A percentile compares a stretch with the other conserved stretches of the same genome.
phyloP scores from a whole-genome alignment of 2,329 filamentous ascomycete genomes.

The Lizonia empirigonia region DNA sequence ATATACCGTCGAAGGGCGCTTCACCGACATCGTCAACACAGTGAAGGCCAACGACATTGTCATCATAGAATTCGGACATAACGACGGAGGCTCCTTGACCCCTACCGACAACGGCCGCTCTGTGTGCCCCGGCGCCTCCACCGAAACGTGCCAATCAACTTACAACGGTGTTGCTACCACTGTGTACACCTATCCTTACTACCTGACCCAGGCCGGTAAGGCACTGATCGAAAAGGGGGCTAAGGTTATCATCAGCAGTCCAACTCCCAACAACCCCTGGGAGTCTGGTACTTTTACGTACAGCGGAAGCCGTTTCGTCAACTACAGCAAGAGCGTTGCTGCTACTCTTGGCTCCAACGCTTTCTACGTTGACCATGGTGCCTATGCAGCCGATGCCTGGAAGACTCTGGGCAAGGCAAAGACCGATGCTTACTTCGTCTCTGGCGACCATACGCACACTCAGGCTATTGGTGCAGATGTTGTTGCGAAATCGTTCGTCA shows the following conservation, averaged over 20 bases:
- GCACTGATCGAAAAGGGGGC: constrained; percentile 61
- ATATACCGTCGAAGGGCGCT: constrained; percentile 69
- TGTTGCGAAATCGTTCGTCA: constrained; percentile 64
- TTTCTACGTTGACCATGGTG: constrained; percentile 64
- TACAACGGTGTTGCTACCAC: constrained; percentile 60
- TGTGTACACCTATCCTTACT: constrained; percentile 66
- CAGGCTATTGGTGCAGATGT: constrained; percentile 61
- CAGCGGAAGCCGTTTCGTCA: constrained; percentile 60
- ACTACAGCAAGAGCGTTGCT: constrained; percentile 57
- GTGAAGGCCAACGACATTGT: constrained; percentile 67
- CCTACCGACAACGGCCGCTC: constrained; percentile 65
- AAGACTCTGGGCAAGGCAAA: constrained; percentile 55
- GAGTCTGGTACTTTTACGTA: constrained; percentile 61
- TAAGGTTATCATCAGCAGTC: constrained; percentile 63
- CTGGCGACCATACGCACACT: constrained; percentile 68
- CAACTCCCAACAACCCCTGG: constrained; percentile 69
- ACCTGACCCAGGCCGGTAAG: constrained; percentile 63
- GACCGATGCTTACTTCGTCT: constrained; percentile 60
- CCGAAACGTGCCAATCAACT: constrained; percentile 59
- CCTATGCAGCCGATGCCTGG: constrained; percentile 62
- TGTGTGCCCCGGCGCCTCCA: constrained; percentile 62
- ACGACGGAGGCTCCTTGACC: constrained; percentile 66
- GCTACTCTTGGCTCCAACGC: constrained; percentile 52
- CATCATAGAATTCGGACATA: constrained; percentile 75
- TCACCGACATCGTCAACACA: constrained; percentile 60